Conservation (phyloP, 2,329 filamentous ascomycete genomes). For the Cladosporium sp. region DNA sequence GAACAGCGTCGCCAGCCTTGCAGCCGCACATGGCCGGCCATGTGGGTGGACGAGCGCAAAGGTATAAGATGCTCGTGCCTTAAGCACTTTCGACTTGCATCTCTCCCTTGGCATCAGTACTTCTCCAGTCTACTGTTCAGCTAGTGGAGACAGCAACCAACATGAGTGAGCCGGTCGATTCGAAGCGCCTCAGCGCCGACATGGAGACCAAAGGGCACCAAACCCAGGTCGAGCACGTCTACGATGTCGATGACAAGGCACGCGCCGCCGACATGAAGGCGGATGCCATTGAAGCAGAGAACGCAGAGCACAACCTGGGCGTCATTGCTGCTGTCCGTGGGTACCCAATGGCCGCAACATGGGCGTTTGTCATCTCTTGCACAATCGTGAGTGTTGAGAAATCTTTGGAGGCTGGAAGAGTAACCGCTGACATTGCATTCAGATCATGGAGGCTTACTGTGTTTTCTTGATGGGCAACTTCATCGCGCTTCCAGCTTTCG, state of each 20-base stretch:
- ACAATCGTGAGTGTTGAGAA: slow-evolving; percentile 48
- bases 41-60: not conserved
- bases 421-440: slow-evolving; percentile 19
- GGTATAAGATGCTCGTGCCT: slow-evolving; percentile 1
- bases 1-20: not conserved
- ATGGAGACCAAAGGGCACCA: slow-evolving; percentile 1
- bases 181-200: not conserved
- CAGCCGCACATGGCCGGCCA: not conserved
- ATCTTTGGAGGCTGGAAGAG: not conserved
- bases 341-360: slow-evolving; percentile 51
- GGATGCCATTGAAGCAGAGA: slow-evolving; percentile 56
- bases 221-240: slow-evolving; percentile 5
- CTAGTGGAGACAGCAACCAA: not conserved
- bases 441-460: slow-evolving; percentile 64
- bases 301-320: slow-evolving; percentile 48
- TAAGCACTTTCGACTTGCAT: not conserved
- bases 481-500: slow-evolving; percentile 49
- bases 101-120: not conserved
- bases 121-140: not conserved
- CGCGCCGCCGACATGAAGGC: slow-evolving; percentile 42
- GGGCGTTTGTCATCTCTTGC: slow-evolving; percentile 54
- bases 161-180: not conserved
- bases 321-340: slow-evolving; percentile 47
- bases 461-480: slow-evolving; percentile 61
- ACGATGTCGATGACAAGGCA: slow-evolving; percentile 20